These are phyloP conservation scores for Rhodamnia rubescens DNA, from an alignment of 345 rosid species.

Conservation along the genomic window DNA sequence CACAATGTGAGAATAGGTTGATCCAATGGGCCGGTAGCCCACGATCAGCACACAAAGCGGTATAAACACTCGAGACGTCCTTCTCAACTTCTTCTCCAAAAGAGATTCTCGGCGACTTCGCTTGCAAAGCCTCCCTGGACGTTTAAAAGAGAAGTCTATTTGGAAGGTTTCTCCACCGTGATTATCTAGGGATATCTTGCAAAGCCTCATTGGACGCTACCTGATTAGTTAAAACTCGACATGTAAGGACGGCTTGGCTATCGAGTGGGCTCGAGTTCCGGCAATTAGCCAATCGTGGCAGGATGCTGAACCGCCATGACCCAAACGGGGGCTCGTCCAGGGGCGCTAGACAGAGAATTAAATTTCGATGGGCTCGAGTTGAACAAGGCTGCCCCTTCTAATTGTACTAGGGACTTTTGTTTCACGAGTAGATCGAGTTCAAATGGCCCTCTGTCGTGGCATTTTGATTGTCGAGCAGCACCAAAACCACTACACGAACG, in stretches of 20 bases:
- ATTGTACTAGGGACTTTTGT: background rate
- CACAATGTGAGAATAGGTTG: background rate
- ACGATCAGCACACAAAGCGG: background rate
- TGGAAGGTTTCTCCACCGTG: background rate
- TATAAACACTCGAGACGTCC: too few species aligned
- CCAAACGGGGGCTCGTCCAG: background rate
- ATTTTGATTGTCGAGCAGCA: background rate
- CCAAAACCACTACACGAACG: background rate
- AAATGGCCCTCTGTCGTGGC: background rate
- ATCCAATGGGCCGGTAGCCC: background rate
- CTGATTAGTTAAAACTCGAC: too few species aligned
- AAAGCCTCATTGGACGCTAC: background rate
- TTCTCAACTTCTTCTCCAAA: too few species aligned
- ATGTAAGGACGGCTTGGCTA: background rate
- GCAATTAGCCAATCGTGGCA: background rate
- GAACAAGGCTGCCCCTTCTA: background rate
- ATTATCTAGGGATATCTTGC: background rate
- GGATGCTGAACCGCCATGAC: background rate
- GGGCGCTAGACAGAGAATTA: background rate
- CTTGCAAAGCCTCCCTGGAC: too few species aligned
- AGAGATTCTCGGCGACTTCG: too few species aligned
- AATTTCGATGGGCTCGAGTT: background rate
- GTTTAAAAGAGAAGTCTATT: background rate
- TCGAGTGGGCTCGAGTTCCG: background rate
- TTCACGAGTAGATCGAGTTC: background rate